Percentiles rank a stretch among this genome's conserved stretches.
phyloP scores from a whole-genome alignment of 352 stramenopile genomes.

The Saprolegnia diclina region DNA sequence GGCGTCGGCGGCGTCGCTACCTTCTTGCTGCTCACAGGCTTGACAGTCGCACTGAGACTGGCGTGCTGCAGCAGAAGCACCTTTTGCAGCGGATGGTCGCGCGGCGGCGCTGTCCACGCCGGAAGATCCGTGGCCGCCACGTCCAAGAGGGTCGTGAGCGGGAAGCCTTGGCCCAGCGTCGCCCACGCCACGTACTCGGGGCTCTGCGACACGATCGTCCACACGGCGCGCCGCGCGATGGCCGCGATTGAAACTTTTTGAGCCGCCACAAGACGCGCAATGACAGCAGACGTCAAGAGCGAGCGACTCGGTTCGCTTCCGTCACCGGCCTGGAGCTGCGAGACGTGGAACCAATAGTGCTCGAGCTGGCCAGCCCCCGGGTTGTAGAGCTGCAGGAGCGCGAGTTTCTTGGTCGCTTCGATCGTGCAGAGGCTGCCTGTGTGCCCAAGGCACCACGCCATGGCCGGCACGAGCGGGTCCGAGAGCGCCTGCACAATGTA shows the following conservation, averaged over 20 bases:
- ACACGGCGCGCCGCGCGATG: conserved; percentile 54
- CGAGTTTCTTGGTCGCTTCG: conserved; percentile 42
- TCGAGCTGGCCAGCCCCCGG: conserved; percentile 42
- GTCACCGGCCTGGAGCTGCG: conserved; percentile 9
- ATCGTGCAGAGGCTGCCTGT: conserved; percentile 45
- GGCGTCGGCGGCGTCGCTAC: not conserved
- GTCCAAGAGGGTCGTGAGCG: not conserved
- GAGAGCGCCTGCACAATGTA: conserved; percentile 47
- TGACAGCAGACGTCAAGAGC: not conserved
- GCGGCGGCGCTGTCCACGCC: not conserved
- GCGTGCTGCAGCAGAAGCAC: conserved; percentile 10
- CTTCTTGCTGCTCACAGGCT: not conserved
- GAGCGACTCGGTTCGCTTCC: not conserved
- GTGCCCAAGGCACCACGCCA: conserved; percentile 67
- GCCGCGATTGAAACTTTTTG: conserved; percentile 51
- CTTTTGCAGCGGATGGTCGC: conserved; percentile 18
- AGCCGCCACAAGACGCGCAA: conserved; percentile 31
- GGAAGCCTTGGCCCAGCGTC: not conserved
- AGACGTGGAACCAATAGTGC: conserved; percentile 66
- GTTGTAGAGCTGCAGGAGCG: conserved; percentile 61
- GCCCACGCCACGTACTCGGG: conserved; percentile 40
- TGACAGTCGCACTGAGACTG: not conserved
- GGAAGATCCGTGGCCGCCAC: not conserved
- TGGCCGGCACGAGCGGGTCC: conserved; percentile 39
- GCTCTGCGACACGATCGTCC: conserved; percentile 47